Conservation (phyloP, 805 yeast genomes). For the Kuraishia capsulata region DNA sequence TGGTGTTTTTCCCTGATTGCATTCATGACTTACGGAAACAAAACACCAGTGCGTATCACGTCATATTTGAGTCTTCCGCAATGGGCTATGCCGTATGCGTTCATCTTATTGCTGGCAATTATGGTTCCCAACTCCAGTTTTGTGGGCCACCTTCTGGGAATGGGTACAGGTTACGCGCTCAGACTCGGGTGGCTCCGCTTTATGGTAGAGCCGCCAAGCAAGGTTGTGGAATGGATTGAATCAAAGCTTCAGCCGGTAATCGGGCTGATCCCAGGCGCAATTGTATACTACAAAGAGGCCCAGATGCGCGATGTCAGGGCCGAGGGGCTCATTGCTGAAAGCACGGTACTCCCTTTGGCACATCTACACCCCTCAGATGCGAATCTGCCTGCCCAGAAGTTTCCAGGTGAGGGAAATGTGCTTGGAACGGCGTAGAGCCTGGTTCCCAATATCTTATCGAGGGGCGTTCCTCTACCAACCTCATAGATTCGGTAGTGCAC, state of each 20-base stretch:
- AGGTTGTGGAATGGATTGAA: slow-evolving; percentile 60
- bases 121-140: slow-evolving; percentile 61
- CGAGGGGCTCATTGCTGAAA: slow-evolving; percentile 3
- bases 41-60: slow-evolving; percentile 20
- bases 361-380: slow-evolving; percentile 1
- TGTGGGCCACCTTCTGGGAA: slow-evolving; percentile 65
- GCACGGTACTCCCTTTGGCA: slow-evolving; percentile 12
- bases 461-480: too few species aligned
- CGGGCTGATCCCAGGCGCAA: slow-evolving; percentile 39
- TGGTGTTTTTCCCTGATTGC: slow-evolving; percentile 63
- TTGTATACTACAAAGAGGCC: slow-evolving; percentile 51
- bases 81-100: slow-evolving; percentile 42
- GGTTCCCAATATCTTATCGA: too few species aligned
- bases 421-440: slow-evolving; percentile 14
- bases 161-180: slow-evolving; percentile 56
- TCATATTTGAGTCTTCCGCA: slow-evolving; percentile 47
- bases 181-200: slow-evolving; percentile 46
- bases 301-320: slow-evolving; percentile 28
- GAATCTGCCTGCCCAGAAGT: slow-evolving; percentile 1
- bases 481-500: too few species aligned
- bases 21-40: slow-evolving; percentile 45
- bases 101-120: slow-evolving; percentile 39
- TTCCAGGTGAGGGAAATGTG: slow-evolving; percentile 17
- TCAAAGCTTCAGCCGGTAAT: slow-evolving; percentile 39
- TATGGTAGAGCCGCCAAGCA: slow-evolving; percentile 57